Base-by-base conservation (phyloP, 257 asterid genomes). In the Fraxinus excelsior region DNA sequence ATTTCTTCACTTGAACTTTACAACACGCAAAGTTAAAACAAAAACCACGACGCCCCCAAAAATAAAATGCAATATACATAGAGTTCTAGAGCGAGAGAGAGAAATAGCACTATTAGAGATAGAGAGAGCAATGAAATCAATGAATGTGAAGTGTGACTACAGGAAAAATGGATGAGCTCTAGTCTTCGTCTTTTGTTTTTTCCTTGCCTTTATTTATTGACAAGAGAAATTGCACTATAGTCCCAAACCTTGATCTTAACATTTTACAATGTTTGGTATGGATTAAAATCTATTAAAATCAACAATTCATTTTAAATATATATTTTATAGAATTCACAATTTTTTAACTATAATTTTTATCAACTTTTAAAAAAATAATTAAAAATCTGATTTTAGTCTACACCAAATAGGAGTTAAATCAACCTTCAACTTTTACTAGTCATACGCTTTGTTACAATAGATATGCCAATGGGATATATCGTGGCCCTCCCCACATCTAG, bases 11-110 rank as follows among this genome's bases (percentile, higher is more conserved):
- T 80, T 31, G 71, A 79, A 74, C 75, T 68, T 76, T 69, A 64
- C 42, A 32, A 76, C 75, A 21, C 66, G 72, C 34, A 62, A 38
- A 49, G 40, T 46, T 64, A 73, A 18, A 34, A 44, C 62, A 60
- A 72, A 67, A 53, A 67, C 85, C 79, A 76, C 82, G 69, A 68
- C 82, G 84, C 70, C 75, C 35, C 4, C 78, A 74, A 58, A 72
- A 78, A 76, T 82, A 67, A 49, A 68, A 69, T 60, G 67, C 29
- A 25, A 3, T 60, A 42, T 23, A 58, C 11, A 58, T 21, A 81
- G 78, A 69, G 53, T 72, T 72, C 79, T 72, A 58, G 80, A 71
- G 83, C 76, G 84, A 79, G 82, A 77, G 46, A 70, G 74, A 76
- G 35, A 72, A 38, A 72, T 80, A 72, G 75, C 23, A n/a, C n/a